These are phyloP conservation scores for Globisporangium echinulatum DNA, from an alignment of 352 stramenopile species.

Conservation along the genomic window DNA sequence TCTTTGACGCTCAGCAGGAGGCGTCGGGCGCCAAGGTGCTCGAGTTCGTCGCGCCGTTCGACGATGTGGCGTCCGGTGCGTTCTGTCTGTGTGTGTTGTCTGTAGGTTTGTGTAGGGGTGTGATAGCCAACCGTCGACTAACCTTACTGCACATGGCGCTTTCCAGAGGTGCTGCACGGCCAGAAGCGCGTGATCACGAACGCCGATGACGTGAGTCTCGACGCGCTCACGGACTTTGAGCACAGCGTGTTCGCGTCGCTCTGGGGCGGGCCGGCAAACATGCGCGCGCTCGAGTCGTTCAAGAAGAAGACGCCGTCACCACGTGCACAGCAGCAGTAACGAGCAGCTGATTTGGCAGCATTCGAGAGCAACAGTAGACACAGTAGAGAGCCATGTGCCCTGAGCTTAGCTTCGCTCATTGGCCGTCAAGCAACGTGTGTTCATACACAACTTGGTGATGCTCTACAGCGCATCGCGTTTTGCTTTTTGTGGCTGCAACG, in stretches of 20 bases:
- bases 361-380: neutral
- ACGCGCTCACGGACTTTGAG: slow-evolving; percentile 54
- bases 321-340: neutral
- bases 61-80: slow-evolving; percentile 44
- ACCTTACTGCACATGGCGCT: no score
- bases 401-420: no score
- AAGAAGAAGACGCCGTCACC: slow-evolving; percentile 27
- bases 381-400: neutral
- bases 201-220: slow-evolving; percentile 60
- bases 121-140: no score
- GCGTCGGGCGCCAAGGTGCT: slow-evolving; percentile 20
- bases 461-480: no score
- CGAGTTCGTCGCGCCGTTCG: slow-evolving; percentile 55
- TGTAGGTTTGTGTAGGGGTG: no score
- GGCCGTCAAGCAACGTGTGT: no score
- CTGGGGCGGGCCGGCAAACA: slow-evolving; percentile 71
- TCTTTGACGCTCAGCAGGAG: slow-evolving; percentile 33
- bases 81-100: neutral
- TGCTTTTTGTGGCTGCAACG: no score
- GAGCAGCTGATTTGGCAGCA: neutral
- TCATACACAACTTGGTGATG: no score
- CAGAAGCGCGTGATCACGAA: slow-evolving; percentile 67
- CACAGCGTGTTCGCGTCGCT: slow-evolving; percentile 60
- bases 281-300: slow-evolving; percentile 51
- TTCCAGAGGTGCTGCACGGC: slow-evolving; percentile 57